Base-by-base conservation (phyloP, 352 stramenopile genomes). In the Globisporangium megalacanthum region DNA sequence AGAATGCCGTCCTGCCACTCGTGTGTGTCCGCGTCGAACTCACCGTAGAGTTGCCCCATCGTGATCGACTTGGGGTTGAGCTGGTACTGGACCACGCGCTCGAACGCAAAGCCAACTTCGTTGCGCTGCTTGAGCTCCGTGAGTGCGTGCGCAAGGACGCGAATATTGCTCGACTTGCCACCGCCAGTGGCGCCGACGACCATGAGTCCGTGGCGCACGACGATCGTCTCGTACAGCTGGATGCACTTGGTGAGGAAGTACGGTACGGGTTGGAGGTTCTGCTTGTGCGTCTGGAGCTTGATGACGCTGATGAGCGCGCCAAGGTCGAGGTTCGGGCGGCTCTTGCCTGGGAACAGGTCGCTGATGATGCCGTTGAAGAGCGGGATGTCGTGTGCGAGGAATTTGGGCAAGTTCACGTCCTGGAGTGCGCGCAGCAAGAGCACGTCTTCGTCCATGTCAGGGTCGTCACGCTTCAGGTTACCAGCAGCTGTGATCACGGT, bases 1-100 rank as follows among this genome's bases (percentile, higher is more conserved):
- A 98, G 78, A 53, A 98, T 97, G 1, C 95, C 95, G 52, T 98
- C 95, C 20, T 92, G 84, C 94, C 94, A 98, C 59, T 98, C 95
- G 72, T 97, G 94, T 0, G 95, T 98, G 47, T 95, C 93, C 1
- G 94, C 72, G 58, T 98, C 94, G 56, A 97, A 98, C 55, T 95
- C 88, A 19, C 95, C 95, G 62, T 98, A 98, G 3, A 98, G 78
- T 58, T 98, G 88, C 3, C 89, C 93, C 79, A 98, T 93, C 6
- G 91, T 97, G 58, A 98, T 97, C 8, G 86, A 97, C 62, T 98
- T 98, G 0, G 94, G 90, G 52, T 98, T 98, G 3, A 98, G 64
- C 52, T 96, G 88, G 66, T 92, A 96, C 49, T 95, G 88, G 22
- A 95, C 70, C 0, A 96, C 82, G 41, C 83, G 89, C 53, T 97